Conservation (phyloP, 331 rosid species). For the Cydonia oblonga region DNA sequence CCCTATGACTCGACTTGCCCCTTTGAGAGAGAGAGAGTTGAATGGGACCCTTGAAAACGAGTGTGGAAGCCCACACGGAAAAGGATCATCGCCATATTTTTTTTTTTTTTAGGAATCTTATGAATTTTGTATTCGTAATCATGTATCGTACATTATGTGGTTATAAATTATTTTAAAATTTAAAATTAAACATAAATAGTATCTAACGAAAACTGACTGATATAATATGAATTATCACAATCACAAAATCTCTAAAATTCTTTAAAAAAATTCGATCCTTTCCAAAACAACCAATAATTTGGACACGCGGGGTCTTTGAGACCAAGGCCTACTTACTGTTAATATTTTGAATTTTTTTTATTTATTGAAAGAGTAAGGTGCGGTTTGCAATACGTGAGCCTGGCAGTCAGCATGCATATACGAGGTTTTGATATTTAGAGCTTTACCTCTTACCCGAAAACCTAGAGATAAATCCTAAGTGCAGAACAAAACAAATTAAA, state of each 20-base stretch:
- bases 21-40: not conserved
- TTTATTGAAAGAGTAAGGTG: not conserved
- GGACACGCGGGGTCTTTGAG: slow-evolving; percentile 27
- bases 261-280: no score
- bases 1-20: not conserved
- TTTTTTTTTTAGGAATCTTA: no score
- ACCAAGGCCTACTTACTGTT: slow-evolving; percentile 6
- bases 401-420: slow-evolving; percentile 2
- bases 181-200: no score
- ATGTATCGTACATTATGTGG: no score
- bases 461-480: not conserved
- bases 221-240: rapidly evolving
- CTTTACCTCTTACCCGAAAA: not conserved
- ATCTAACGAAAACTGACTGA: rapidly evolving
- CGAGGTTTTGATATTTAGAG: not conserved
- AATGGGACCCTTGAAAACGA: slow-evolving; percentile 21
- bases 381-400: not conserved
- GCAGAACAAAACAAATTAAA: no score
- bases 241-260: no score
- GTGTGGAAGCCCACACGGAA: slow-evolving; percentile 16
- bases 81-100: no score
- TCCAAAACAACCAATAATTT: slow-evolving; percentile 16
- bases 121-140: no score
- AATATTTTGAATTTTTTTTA: not conserved
- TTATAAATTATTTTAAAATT: no score